Percentiles rank a stretch among this genome's conserved stretches.
Evolutionary conservation across 1,284 basidiomycete species (phyloP).

Genomic region (Ganoderma boninense): DNA sequence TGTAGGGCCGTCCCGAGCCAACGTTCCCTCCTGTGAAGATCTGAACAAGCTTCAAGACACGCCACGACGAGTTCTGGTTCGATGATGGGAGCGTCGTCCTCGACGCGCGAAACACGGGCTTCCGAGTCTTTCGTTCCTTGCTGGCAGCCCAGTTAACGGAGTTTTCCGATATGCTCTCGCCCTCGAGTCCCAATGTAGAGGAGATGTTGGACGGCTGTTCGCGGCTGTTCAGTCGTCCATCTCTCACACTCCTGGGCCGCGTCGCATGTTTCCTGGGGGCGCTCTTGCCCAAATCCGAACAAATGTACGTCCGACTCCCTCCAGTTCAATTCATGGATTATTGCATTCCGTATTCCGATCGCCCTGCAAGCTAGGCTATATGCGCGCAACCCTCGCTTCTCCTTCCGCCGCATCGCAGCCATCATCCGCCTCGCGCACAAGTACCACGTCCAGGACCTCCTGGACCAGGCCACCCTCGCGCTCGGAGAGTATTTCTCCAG

Average conservation of each 20-base stretch:
- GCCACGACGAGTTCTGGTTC: conserved; percentile 31
- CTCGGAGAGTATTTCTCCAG: background rate
- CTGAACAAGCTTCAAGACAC: background rate
- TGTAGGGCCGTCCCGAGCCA: no score
- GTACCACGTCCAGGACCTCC: background rate
- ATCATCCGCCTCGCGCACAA: conserved; percentile 6
- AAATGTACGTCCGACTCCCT: background rate
- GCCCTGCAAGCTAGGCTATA: no score
- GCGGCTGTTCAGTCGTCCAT: conserved; percentile 27
- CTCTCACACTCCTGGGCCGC: conserved; percentile 25
- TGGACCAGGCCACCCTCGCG: background rate
- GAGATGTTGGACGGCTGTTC: conserved; percentile 23
- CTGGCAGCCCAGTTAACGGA: conserved; percentile 28
- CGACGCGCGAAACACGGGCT: conserved; percentile 21
- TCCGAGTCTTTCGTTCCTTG: conserved; percentile 27
- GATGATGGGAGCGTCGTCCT: conserved; percentile 34
- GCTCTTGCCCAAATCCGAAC: background rate
- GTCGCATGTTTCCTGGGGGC: conserved; percentile 11
- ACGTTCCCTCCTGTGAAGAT: no score
- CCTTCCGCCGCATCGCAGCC: background rate
- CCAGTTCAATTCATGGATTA: no score
- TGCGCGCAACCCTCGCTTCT: background rate
- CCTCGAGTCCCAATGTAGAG: conserved; percentile 21
- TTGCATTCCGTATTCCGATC: no score
- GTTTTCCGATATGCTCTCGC: conserved; percentile 29